A percentile compares a stretch with the other conserved stretches of the same genome.
Evolutionary conservation across 1,139 yeast species (phyloP).

Genomic region (Entelexis sorbosivorans): DNA sequence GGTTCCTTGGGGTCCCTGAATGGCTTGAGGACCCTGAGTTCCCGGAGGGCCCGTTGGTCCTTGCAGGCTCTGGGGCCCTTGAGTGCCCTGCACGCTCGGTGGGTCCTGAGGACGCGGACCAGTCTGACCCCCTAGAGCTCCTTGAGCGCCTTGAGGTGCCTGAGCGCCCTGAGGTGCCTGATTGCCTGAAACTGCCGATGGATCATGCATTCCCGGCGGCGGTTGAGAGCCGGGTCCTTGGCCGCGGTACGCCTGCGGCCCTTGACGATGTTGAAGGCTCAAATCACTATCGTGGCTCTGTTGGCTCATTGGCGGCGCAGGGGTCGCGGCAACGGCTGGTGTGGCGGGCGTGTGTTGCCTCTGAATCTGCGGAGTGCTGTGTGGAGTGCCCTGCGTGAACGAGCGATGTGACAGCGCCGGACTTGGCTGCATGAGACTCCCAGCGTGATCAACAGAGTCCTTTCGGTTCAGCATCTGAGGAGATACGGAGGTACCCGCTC

Average conservation of each 20-base stretch:
- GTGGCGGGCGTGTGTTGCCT: conserved; percentile 7
- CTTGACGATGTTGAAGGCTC: neutral
- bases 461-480: conserved; percentile 7
- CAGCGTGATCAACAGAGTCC: conserved; percentile 9
- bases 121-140: neutral
- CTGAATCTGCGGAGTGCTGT: conserved; percentile 8
- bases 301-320: neutral
- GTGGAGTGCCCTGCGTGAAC: conserved; percentile 4
- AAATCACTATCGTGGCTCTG: neutral
- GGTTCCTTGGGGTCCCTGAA: neutral
- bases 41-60: neutral
- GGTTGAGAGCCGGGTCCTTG: neutral
- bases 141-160: neutral
- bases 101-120: neutral
- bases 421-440: conserved; percentile 12
- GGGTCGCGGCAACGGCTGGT: neutral
- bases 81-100: neutral
- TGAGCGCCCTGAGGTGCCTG: neutral
- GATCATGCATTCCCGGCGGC: neutral
- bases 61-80: neutral
- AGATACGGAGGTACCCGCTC: neutral
- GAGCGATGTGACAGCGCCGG: conserved; percentile 14
- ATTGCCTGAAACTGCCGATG: neutral
- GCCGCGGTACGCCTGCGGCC: neutral
- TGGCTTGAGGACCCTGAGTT: neutral